phyloP scores from a whole-genome alignment of 257 asterid species.

The Solanum chiquidenum region DNA sequence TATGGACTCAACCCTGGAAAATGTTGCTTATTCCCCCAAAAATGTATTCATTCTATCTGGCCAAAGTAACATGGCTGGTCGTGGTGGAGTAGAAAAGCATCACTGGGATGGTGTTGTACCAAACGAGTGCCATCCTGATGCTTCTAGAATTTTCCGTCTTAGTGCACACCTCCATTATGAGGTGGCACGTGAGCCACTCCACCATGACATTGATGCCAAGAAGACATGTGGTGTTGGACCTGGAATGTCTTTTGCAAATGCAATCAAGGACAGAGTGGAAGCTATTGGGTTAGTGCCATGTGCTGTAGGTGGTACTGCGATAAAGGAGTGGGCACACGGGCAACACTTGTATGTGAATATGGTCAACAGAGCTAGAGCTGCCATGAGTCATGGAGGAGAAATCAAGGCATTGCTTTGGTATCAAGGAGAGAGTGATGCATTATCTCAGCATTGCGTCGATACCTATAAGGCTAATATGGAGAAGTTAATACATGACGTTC shows the following conservation, averaged over 20 bases:
- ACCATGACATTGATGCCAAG: slow-evolving; percentile 67
- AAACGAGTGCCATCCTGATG: slow-evolving; percentile 42
- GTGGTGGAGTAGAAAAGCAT: slow-evolving; percentile 64
- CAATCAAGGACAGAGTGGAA: slow-evolving; percentile 42
- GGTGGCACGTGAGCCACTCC: slow-evolving; percentile 73
- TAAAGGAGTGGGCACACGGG: slow-evolving; percentile 81
- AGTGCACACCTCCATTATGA: slow-evolving; percentile 53
- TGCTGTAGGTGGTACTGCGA: slow-evolving; percentile 88
- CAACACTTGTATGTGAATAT: slow-evolving; percentile 46
- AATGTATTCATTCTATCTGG: slow-evolving; percentile 79
- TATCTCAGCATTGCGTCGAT: slow-evolving; percentile 42
- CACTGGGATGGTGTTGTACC: slow-evolving; percentile 81
- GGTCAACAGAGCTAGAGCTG: slow-evolving; percentile 52
- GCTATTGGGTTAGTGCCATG: slow-evolving; percentile 71
- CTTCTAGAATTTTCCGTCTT: slow-evolving; percentile 47
- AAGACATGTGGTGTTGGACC: slow-evolving; percentile 86
- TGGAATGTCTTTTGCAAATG: slow-evolving; percentile 80
- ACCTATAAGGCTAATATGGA: slow-evolving; percentile 51
- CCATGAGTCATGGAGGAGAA: slow-evolving; percentile 28
- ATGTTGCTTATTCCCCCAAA: slow-evolving; percentile 26
- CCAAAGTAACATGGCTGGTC: slow-evolving; percentile 98
- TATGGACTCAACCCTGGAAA: slow-evolving; percentile 8
- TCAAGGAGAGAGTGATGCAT: slow-evolving; percentile 89
- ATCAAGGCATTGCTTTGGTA: slow-evolving; percentile 79
- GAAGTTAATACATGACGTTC: slow-evolving; percentile 37